Conservation (phyloP, 768 basidiomycete species). For the Punctularia strigosozonata region DNA sequence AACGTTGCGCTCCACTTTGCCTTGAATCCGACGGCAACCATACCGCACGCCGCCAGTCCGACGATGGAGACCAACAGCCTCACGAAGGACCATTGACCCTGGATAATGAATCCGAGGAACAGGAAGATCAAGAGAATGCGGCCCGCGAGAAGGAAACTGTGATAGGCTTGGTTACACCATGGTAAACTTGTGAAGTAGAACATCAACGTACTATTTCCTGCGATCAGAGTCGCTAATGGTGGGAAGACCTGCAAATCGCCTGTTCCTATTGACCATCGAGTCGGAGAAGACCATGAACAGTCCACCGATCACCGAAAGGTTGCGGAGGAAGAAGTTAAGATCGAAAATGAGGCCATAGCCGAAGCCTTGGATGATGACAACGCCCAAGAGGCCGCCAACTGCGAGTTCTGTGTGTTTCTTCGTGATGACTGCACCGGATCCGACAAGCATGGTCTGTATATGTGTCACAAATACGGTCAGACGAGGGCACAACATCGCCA, state of each 20-base stretch:
- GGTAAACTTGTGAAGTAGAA: neutral
- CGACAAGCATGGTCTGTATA: conserved; percentile 74
- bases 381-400: conserved; percentile 78
- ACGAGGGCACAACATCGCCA: no score
- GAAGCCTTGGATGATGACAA: conserved; percentile 92
- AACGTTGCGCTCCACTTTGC: conserved; percentile 98
- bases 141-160: conserved; percentile 92
- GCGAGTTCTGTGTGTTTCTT: conserved; percentile 85
- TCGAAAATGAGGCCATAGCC: conserved; percentile 99
- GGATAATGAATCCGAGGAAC: conserved; percentile 94
- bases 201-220: conserved; percentile 81
- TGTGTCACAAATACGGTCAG: no score
- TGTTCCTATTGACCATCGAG: conserved; percentile 79
- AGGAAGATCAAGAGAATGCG: conserved; percentile 97
- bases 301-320: conserved; percentile 94
- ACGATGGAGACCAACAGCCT: conserved; percentile 83
- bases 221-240: conserved; percentile 88
- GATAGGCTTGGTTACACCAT: neutral
- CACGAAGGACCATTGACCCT: conserved; percentile 81
- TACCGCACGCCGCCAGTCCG: conserved; percentile 84
- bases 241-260: conserved; percentile 84
- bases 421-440: conserved; percentile 75
- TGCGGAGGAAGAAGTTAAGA: conserved; percentile 99
- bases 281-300: conserved; percentile 99
- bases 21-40: conserved; percentile 98